phyloP scores from a whole-genome alignment of 2,329 filamentous ascomycete species.

The Bipolaris bicolor region DNA sequence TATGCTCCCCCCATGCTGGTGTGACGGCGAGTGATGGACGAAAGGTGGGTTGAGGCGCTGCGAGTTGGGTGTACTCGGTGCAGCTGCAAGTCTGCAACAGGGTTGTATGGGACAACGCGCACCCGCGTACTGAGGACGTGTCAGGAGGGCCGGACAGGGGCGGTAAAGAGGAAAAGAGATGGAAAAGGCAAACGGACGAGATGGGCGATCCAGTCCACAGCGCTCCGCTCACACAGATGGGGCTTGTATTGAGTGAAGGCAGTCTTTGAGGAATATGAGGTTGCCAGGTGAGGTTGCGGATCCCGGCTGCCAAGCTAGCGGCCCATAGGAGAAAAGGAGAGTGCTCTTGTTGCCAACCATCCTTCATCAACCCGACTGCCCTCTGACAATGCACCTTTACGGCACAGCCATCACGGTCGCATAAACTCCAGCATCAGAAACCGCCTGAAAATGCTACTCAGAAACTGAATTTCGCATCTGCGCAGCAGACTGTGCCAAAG shows the following conservation, averaged over 20 bases:
- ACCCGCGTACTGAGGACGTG: slow-evolving; percentile 35
- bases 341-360: slow-evolving; percentile 25
- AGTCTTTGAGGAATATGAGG: slow-evolving; percentile 32
- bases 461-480: slow-evolving; percentile 3
- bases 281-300: slow-evolving; percentile 25
- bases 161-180: slow-evolving; percentile 5
- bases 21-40: slow-evolving; percentile 16
- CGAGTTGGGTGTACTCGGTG: slow-evolving; percentile 26
- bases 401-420: slow-evolving; percentile 19
- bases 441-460: slow-evolving; percentile 1
- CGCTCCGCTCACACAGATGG: slow-evolving; percentile 28
- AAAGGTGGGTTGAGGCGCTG: slow-evolving; percentile 14
- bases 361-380: slow-evolving; percentile 16
- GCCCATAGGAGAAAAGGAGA: slow-evolving; percentile 23
- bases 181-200: slow-evolving; percentile 18
- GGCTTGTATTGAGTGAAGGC: slow-evolving; percentile 33
- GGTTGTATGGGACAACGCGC: slow-evolving; percentile 35
- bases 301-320: slow-evolving; percentile 21
- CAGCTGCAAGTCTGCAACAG: slow-evolving; percentile 30
- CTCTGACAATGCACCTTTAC: slow-evolving; percentile 13
- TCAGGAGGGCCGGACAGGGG: slow-evolving; percentile 17
- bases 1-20: slow-evolving; percentile 38
- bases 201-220: slow-evolving; percentile 20
- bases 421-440: slow-evolving; percentile 13
- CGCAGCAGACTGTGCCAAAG: slow-evolving; percentile 12